Base-by-base conservation (phyloP, 2,329 filamentous ascomycete genomes). In the Hypoxylon sp. region DNA sequence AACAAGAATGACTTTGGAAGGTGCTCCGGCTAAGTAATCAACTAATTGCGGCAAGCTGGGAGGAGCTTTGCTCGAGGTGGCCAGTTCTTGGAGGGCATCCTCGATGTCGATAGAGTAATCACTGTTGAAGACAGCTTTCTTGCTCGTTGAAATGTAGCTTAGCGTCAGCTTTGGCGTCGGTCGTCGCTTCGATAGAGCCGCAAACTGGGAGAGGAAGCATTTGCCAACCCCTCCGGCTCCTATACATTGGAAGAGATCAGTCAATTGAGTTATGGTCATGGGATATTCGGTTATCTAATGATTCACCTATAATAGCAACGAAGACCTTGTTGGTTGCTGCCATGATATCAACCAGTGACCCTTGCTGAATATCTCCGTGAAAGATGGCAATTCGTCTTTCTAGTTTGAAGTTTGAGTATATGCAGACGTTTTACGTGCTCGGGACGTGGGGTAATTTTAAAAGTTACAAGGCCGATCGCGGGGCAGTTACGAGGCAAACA, bases 141-240 rank as follows among this genome's bases (percentile, higher is more conserved):
- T 92, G 79, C 91, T 96, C 58, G 93, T 93, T 59, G 93, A 90
- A 72, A 97, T 89, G 80, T 96, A 92, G 82, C 94, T 87, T 56
- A 98, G 88, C 61, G 86, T 89, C 63, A 97, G 85, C 78, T 89
- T 88, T 55, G 88, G 88, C 5, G 87, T 85, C 42, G 90, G 87
- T 38, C 89, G 88, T 67, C 91, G 88, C 68, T 85, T 82, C 51
- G 87, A 84, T 64, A 96, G 86, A 65, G 82, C 77, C 69, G 90
- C 83, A 62, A 98, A 88, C 80, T 98, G 96, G 71, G 85, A 84
- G 68, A 98, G 87, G 84, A 98, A 97, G 81, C 88, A 89, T 80
- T 94, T 94, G 75, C 96, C 96, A 67, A 98, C 96, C 70, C 95
- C 95, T 72, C 96, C 96, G 73, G 91, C 92, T 75, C 96, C 94